Percentiles rank a stretch among this genome's conserved stretches.
Evolutionary conservation across 2,329 filamentous ascomycete species (phyloP).

Genomic region (Parastagonospora nodorum): DNA sequence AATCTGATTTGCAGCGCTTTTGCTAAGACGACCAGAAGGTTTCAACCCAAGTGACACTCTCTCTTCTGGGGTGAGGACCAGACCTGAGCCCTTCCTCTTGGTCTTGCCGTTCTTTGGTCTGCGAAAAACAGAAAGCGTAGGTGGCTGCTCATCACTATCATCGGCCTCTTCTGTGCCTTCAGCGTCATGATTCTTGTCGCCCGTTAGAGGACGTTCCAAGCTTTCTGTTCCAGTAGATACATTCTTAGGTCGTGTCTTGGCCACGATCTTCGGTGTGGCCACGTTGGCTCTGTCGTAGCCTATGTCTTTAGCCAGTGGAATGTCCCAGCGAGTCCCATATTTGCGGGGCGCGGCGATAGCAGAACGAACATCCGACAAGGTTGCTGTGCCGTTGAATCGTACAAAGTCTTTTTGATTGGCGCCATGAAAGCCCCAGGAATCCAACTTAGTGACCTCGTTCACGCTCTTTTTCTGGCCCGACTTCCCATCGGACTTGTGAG

Average conservation of each 20-base stretch:
- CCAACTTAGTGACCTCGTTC: constrained; percentile 9
- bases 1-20: constrained; percentile 31
- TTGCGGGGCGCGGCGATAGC: constrained; percentile 24
- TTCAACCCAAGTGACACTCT: constrained; percentile 29
- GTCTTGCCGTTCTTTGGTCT: constrained; percentile 1
- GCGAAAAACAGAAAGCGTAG: background rate
- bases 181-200: too few species aligned
- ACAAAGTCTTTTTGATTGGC: constrained; percentile 26
- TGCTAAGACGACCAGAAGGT: constrained; percentile 29
- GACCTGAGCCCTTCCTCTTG: constrained; percentile 6
- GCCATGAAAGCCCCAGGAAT: constrained; percentile 38
- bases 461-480: constrained; percentile 14
- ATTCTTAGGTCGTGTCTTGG: background rate
- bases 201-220: background rate
- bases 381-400: constrained; percentile 26
- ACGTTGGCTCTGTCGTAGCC: constrained; percentile 25
- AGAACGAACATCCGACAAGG: constrained; percentile 29
- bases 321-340: constrained; percentile 34
- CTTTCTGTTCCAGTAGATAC: background rate
- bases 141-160: background rate
- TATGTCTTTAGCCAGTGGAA: constrained; percentile 23
- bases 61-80: constrained; percentile 33
- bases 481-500: constrained; percentile 16
- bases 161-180: background rate
- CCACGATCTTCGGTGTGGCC: background rate